phyloP scores from a whole-genome alignment of 352 stramenopile species.

The Pythium grandisporangium region DNA sequence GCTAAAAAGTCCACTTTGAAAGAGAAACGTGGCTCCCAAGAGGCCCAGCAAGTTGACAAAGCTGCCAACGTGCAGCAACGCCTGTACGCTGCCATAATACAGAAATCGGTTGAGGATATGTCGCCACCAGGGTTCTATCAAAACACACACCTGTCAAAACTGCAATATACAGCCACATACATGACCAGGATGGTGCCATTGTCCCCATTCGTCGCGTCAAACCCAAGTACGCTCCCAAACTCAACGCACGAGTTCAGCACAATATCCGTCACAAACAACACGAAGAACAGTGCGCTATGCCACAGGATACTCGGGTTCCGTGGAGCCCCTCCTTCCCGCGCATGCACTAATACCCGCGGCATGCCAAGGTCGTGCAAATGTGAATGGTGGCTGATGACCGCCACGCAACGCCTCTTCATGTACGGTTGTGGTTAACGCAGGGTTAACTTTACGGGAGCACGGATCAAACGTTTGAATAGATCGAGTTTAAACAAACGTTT shows the following conservation, averaged over 20 bases:
- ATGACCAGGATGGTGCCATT: constrained; percentile 44
- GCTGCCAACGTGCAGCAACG: constrained; percentile 49
- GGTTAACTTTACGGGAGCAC: too few species aligned
- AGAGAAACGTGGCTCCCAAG: constrained; percentile 57
- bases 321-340: too few species aligned
- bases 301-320: constrained; percentile 26
- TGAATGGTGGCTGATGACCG: too few species aligned
- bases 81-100: constrained; percentile 29
- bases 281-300: constrained; percentile 25
- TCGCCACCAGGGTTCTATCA: too few species aligned
- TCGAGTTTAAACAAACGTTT: too few species aligned
- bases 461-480: too few species aligned
- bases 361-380: too few species aligned
- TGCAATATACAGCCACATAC: constrained; percentile 12
- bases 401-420: too few species aligned
- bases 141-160: not conserved
- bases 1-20: constrained; percentile 55
- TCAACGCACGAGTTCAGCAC: constrained; percentile 52
- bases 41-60: constrained; percentile 47
- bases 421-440: too few species aligned
- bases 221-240: constrained; percentile 36
- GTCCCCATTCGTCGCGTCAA: constrained; percentile 12
- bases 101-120: too few species aligned
- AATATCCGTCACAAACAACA: constrained; percentile 45
- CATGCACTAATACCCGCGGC: too few species aligned